Conservation (phyloP, 1,139 yeast species). For the Starmera stellimalicola region DNA sequence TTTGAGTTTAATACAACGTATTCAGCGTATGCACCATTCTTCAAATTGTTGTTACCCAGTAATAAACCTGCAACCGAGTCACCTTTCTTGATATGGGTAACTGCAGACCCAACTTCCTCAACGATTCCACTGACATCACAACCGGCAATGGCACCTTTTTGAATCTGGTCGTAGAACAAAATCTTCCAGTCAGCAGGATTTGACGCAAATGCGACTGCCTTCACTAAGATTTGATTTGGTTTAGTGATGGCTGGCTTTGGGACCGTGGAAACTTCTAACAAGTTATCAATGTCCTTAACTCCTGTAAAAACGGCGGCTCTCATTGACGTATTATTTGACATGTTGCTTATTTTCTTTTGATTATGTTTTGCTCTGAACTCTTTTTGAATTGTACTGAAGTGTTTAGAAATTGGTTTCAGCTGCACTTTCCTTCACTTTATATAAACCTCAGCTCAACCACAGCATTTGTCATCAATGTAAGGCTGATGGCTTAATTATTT, state of each 20-base stretch:
- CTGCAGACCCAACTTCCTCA: slow-evolving; percentile 46
- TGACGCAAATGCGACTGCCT: slow-evolving; percentile 49
- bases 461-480: too few relatives aligned
- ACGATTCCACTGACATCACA: slow-evolving; percentile 56
- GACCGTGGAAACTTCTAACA: slow-evolving; percentile 18
- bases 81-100: slow-evolving; percentile 40
- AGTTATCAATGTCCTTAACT: slow-evolving; percentile 17
- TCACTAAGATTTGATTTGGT: slow-evolving; percentile 38
- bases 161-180: slow-evolving; percentile 27
- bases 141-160: slow-evolving; percentile 42
- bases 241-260: slow-evolving; percentile 26
- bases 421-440: too few relatives aligned
- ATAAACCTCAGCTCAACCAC: too few relatives aligned
- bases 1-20: slow-evolving; percentile 35
- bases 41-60: slow-evolving; percentile 37
- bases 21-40: slow-evolving; percentile 51
- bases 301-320: slow-evolving; percentile 25
- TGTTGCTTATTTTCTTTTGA: too few relatives aligned
- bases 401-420: too few relatives aligned
- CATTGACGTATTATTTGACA: slow-evolving; percentile 17
- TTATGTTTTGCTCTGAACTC: too few relatives aligned
- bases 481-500: too few relatives aligned
- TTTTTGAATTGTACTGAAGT: too few relatives aligned
- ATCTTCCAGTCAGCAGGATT: slow-evolving; percentile 80
- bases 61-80: slow-evolving; percentile 41